Conservation (phyloP, 2,329 filamentous ascomycete species). For the Talaromyces sp. region DNA sequence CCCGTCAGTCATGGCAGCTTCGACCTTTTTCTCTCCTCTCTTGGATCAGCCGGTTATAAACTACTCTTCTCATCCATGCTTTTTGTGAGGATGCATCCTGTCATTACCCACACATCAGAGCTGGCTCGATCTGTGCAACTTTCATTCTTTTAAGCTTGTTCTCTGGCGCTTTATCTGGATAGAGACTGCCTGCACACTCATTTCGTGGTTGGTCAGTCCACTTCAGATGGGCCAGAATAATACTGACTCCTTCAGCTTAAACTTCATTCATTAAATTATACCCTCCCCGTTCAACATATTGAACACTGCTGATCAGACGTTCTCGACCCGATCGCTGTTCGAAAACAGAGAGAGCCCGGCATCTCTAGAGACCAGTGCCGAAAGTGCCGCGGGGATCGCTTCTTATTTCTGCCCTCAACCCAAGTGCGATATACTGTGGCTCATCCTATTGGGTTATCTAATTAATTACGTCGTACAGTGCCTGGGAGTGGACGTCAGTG, state of each 20-base stretch:
- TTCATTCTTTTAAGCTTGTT: background rate
- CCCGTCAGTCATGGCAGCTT: no score
- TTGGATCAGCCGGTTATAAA: background rate
- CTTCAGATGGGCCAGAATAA: background rate
- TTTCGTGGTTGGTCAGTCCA: background rate
- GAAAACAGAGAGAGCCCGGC: conserved; percentile 8
- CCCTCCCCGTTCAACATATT: background rate
- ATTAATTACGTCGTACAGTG: background rate
- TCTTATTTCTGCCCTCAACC: background rate
- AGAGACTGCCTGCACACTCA: background rate
- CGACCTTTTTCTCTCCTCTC: background rate
- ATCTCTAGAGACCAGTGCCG: background rate
- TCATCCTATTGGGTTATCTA: background rate
- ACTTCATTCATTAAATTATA: background rate
- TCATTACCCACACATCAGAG: background rate
- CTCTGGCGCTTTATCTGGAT: background rate
- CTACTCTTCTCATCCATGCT: background rate
- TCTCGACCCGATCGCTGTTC: background rate
- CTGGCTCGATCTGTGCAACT: background rate
- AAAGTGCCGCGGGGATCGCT: background rate
- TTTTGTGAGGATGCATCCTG: background rate
- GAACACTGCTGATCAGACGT: background rate
- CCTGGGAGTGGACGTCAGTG: background rate
- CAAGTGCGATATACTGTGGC: background rate
- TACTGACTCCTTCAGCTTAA: background rate